Evolutionary conservation across 2,329 filamentous ascomycete genomes (phyloP), one percentile per base, ranked within the genome.

Genomic region (Colletotrichum viniferum): DNA sequence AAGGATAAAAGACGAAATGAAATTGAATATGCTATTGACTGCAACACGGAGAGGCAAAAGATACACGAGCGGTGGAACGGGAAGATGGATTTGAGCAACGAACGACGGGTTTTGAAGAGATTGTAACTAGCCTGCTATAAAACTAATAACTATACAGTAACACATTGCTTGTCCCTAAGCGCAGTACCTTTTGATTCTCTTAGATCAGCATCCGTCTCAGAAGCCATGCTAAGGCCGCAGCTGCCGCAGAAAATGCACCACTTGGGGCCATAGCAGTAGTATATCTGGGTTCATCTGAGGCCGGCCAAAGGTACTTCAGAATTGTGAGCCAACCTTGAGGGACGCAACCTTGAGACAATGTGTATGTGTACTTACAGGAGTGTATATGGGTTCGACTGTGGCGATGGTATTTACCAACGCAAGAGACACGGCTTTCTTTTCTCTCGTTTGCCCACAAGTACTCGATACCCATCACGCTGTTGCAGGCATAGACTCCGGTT

Each of bases 401-500:
- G 76, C 77, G 38, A 71, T 71, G n/a, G 71, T 66, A 69, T 79
- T 78, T 3, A 68, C 74, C 32, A 66, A 26, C 10, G 82, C 82
- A 1, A 87, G 79, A 16, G 83, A 82, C 21, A 84, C 81, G 0
- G 86, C 85, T 71, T 86, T 87, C 79, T 87, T 87, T 78, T 87
- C 85, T 3, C 82, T 82, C 0, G 84, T 87, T 36, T 86, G 85
- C 0, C 84, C 85, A 8, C 85, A 83, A 0, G 84, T 86, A 1
- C 81, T 80, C 0, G 81, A 82, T 0, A 85, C 84, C 86, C 86
- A 88, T 6, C 76, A 87, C 82, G 0, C 82, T 83, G 77, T 87
- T 87, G n/a, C 86, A 86, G 3, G 81, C 80, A 28, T 83, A 83
- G 5, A 84, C 82, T 2, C 83, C 84, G 16, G 78, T 80, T 5